These are phyloP conservation scores for Narthecium ossifragum DNA, from an alignment of 106 monocot genomes.

Conservation along the genomic window DNA sequence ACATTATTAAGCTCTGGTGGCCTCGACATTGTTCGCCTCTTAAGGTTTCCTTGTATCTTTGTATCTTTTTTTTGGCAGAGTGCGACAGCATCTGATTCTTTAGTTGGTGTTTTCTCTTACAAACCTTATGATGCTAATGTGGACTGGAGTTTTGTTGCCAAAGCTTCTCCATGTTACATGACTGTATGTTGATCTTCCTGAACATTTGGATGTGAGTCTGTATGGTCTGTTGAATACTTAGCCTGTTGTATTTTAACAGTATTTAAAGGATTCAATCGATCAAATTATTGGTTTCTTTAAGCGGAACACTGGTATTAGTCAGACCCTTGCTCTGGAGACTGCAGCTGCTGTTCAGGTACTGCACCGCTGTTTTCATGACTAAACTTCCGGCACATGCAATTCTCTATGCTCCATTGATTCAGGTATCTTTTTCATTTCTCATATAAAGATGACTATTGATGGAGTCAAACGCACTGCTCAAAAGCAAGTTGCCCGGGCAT, in stretches of 20 bases:
- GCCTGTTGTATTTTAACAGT: constrained; percentile 41
- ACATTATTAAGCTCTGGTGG: too few relatives aligned
- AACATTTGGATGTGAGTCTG: neutral
- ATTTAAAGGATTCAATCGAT: constrained; percentile 80
- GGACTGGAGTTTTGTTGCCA: constrained; percentile 94
- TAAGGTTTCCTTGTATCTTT: neutral
- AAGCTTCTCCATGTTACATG: constrained; percentile 96
- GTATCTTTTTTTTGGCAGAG: constrained; percentile 45
- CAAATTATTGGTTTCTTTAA: constrained; percentile 89
- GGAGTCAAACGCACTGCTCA: constrained; percentile 92
- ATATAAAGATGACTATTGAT: constrained; percentile 84
- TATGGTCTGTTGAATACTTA: neutral
- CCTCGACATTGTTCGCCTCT: too few relatives aligned
- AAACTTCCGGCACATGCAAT: too few relatives aligned
- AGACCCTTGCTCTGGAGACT: constrained; percentile 82
- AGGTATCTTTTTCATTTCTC: constrained; percentile 7
- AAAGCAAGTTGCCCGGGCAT: constrained; percentile 58
- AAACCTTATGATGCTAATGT: constrained; percentile 79
- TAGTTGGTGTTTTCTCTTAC: constrained; percentile 75
- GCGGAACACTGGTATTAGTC: constrained; percentile 61
- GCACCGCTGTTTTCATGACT: neutral
- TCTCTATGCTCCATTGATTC: too few relatives aligned
- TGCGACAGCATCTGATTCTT: constrained; percentile 71
- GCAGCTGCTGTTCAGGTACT: constrained; percentile 91
- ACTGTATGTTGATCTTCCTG: constrained; percentile 52